These are phyloP conservation scores for Perilla frutescens DNA, from an alignment of 257 asterid species.

Conservation along the genomic window DNA sequence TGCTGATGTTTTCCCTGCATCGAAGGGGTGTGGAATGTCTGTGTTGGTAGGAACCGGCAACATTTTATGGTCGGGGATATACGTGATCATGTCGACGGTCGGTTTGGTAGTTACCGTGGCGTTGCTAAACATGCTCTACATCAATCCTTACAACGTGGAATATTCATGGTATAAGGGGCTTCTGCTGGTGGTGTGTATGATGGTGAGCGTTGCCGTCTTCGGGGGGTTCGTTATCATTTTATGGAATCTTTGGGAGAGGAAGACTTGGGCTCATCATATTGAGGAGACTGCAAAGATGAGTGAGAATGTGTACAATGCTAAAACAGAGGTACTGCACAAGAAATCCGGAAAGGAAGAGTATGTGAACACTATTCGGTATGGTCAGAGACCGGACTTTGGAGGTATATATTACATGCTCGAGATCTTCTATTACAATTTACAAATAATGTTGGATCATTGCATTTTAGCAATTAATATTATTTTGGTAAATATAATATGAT, in stretches of 20 bases:
- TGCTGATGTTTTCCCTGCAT: slow-evolving; percentile 37
- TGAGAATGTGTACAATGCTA: slow-evolving; percentile 16
- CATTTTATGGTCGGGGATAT: slow-evolving; percentile 79
- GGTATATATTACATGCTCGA: slow-evolving; percentile 44
- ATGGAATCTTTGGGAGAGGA: slow-evolving; percentile 79
- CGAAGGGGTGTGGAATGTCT: slow-evolving; percentile 60
- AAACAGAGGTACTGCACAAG: slow-evolving; percentile 32
- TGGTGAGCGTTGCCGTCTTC: slow-evolving; percentile 55
- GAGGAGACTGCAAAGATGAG: slow-evolving; percentile 6
- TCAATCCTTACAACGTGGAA: slow-evolving; percentile 56
- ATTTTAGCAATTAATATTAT: too few species aligned
- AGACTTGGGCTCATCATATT: slow-evolving; percentile 33
- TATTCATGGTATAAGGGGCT: slow-evolving; percentile 80
- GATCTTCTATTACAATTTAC: neutral
- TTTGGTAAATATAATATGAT: too few species aligned
- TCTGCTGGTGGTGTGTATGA: slow-evolving; percentile 64
- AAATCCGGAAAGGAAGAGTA: slow-evolving; percentile 40
- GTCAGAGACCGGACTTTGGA: slow-evolving; percentile 74
- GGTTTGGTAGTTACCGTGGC: slow-evolving; percentile 62
- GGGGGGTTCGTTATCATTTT: slow-evolving; percentile 70
- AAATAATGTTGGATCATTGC: too few species aligned
- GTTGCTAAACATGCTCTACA: slow-evolving; percentile 52
- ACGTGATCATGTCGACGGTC: slow-evolving; percentile 56
- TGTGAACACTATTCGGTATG: slow-evolving; percentile 48
- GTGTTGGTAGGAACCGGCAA: slow-evolving; percentile 84